Percentiles rank a stretch among this genome's conserved stretches.
These are phyloP conservation scores for Candida taoyuanica DNA, from an alignment of 805 yeast species.

Conservation along the genomic window DNA sequence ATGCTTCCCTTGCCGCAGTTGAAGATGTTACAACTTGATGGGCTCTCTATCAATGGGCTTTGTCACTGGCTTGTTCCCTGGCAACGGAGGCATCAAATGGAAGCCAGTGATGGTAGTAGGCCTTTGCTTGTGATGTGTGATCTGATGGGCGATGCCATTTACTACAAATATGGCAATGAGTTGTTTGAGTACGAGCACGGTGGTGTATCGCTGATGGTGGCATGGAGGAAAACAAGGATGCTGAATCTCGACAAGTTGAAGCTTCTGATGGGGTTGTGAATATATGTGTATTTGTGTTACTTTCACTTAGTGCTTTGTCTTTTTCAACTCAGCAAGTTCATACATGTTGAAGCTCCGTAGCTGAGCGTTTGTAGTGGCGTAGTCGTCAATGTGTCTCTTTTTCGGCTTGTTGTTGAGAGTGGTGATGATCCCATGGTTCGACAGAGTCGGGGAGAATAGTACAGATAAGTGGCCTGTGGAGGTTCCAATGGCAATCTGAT, in stretches of 20 bases:
- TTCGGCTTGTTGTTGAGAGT: slow-evolving; percentile 19
- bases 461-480: slow-evolving; percentile 11
- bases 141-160: neutral
- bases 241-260: neutral
- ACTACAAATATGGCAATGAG: slow-evolving; percentile 1
- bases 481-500: slow-evolving; percentile 26
- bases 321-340: slow-evolving; percentile 15
- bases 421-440: slow-evolving; percentile 20
- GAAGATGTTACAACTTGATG: slow-evolving; percentile 1
- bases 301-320: slow-evolving; percentile 10
- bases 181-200: neutral
- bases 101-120: too few relatives aligned
- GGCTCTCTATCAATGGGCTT: neutral
- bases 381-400: slow-evolving; percentile 17
- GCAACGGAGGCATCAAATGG: neutral
- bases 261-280: too few relatives aligned
- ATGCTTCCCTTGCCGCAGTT: neutral
- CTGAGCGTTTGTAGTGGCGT: slow-evolving; percentile 5
- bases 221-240: neutral
- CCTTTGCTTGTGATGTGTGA: neutral
- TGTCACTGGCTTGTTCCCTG: neutral
- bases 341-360: slow-evolving; percentile 19
- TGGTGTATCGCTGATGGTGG: neutral
- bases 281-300: too few relatives aligned
- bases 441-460: slow-evolving; percentile 19